Percentiles rank a stretch among this genome's conserved stretches.
Conservation (phyloP, 1,284 basidiomycete species). For the Cryptococcus sp. region DNA sequence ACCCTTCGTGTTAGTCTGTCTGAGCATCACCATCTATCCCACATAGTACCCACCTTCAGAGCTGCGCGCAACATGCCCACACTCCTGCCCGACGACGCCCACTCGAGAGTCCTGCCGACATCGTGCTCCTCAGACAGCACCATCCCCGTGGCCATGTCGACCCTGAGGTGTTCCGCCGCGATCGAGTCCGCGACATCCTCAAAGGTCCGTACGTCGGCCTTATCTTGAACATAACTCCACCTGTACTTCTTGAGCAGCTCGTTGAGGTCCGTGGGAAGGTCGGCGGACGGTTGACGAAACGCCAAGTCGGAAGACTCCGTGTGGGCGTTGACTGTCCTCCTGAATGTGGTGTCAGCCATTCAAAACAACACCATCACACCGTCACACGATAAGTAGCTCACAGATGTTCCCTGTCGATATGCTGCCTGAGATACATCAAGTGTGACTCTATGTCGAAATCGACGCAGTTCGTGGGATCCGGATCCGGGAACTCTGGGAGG, state of each 20-base stretch:
- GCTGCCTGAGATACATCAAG: slow-evolving; percentile 69
- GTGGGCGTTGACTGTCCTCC: slow-evolving; percentile 8
- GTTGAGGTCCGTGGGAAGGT: slow-evolving; percentile 38
- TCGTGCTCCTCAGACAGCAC: slow-evolving; percentile 53
- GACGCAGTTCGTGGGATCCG: slow-evolving; percentile 61
- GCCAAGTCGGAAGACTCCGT: no score
- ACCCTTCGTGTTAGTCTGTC: not conserved
- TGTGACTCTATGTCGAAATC: slow-evolving; percentile 75
- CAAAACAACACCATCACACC: not conserved
- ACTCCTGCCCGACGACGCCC: slow-evolving; percentile 4
- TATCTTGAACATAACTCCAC: slow-evolving; percentile 38
- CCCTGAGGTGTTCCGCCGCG: slow-evolving; percentile 59
- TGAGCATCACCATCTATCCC: not conserved
- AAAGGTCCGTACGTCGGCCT: slow-evolving; percentile 45
- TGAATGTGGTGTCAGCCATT: slow-evolving; percentile 8
- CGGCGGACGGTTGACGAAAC: slow-evolving; percentile 10
- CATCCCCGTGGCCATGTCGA: slow-evolving; percentile 60
- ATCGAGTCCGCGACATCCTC: slow-evolving; percentile 10
- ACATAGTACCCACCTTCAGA: slow-evolving; percentile 59
- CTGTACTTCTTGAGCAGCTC: slow-evolving; percentile 62
- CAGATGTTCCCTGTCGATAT: slow-evolving; percentile 81
- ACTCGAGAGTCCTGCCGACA: not conserved
- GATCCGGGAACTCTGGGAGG: slow-evolving; percentile 65
- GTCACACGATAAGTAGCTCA: slow-evolving; percentile 53
- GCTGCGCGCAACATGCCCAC: slow-evolving; percentile 60